Conservation (phyloP, 768 basidiomycete genomes). For the Cubamyces sp. region DNA sequence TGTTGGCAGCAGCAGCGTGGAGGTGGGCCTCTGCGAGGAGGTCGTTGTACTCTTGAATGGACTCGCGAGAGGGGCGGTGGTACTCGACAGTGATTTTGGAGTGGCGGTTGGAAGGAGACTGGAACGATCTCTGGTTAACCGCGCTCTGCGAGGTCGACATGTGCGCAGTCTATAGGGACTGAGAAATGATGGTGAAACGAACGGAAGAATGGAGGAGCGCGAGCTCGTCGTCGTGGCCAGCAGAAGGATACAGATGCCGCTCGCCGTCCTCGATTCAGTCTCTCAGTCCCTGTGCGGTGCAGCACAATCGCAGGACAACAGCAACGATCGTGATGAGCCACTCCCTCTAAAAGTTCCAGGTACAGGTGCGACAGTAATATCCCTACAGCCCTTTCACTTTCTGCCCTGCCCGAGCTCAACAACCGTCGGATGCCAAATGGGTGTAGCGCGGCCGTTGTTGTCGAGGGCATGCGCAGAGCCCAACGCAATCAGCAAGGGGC, state of each 20-base stretch:
- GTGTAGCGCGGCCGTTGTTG: conserved; percentile 14
- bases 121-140: conserved; percentile 51
- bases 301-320: conserved; percentile 6
- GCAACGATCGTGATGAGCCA: conserved; percentile 18
- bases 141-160: conserved; percentile 46
- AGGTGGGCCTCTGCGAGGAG: conserved; percentile 64
- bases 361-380: too few relatives aligned
- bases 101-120: conserved; percentile 42
- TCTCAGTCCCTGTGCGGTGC: not conserved
- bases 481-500: conserved; percentile 7
- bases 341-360: not conserved
- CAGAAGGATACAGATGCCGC: not conserved
- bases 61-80: conserved; percentile 73
- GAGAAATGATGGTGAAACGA: conserved; percentile 5
- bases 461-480: conserved; percentile 4
- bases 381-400: not conserved
- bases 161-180: conserved; percentile 11
- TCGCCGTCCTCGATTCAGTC: not conserved
- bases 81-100: conserved; percentile 74
- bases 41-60: conserved; percentile 77
- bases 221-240: conserved; percentile 23
- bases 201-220: not conserved
- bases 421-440: not conserved
- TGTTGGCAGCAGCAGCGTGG: conserved; percentile 55
- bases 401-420: not conserved